Evolutionary conservation across 2,329 filamentous ascomycete species (phyloP), one percentile per base, ranked within the genome.

Genomic region (Paraconiothyrium sp.): DNA sequence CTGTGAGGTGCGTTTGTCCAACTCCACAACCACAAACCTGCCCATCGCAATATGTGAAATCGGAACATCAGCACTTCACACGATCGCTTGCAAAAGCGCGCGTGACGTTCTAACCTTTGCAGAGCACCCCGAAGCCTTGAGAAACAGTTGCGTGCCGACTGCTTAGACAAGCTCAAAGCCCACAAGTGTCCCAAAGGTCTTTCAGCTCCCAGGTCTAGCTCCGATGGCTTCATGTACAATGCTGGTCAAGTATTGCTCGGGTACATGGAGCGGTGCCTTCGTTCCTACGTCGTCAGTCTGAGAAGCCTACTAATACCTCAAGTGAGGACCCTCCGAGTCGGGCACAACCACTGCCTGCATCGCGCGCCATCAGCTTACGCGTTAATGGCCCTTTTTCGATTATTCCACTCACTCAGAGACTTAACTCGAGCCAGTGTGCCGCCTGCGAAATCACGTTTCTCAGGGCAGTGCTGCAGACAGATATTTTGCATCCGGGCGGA

Each of bases 401-500:
- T 16, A 4, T 49, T 27, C 41, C 10, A 47, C 54, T 37, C 47
- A 37, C 35, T 39, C 24, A 43, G n/a, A 13, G 9, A 14, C 14
- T 32, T 32, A 5, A 13, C 32, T 47, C 14, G n/a, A 48, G 39
- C 49, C 14, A 5, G 48, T 52, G 47, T 62, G 50, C 51, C 51
- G 46, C 44, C n/a, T 13, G 46, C 44, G 14, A 35, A 47, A 61
- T 47, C n/a, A 34, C 1, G 1, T 20, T 51, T 14, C 60, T n/a
- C 35, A 35, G 46, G 47, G 56, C 35, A 59, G 54, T 32, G 22
- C 10, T 37, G 50, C 55, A 52, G n/a, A n/a, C 56, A 37, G 47
- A 50, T 22, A 44, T 39, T 32, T 24, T 52, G 51, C 56, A 47
- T 56, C 13, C n/a, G 10, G 20, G 16, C 46, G 55, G 24, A 58